Conservation (phyloP, 139 green algal genomes). For the Chlamydomonas asymmetrica region DNA sequence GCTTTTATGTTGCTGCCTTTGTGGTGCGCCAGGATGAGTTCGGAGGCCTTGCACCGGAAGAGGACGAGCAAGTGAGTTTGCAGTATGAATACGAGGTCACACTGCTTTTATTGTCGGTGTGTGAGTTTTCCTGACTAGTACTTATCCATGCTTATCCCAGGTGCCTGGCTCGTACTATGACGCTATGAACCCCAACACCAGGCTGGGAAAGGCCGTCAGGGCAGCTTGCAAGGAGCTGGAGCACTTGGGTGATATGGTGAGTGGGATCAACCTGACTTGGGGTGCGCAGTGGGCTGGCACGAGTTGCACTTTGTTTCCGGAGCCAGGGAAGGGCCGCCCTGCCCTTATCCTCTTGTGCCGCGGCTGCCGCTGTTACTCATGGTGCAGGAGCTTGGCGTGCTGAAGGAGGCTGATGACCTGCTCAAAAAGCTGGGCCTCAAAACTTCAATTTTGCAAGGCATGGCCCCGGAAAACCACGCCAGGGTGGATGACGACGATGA, state of each 20-base stretch:
- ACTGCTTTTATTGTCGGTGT: neutral
- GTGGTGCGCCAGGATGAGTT: slow-evolving; percentile 24
- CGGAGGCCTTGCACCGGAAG: slow-evolving; percentile 38
- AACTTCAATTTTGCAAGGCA: slow-evolving; percentile 15
- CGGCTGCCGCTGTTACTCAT: too few species aligned
- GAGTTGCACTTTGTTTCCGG: neutral
- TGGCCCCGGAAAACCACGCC: neutral
- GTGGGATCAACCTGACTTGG: slow-evolving; percentile 1
- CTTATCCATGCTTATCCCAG: too few species aligned
- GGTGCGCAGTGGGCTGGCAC: neutral
- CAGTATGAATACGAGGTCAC: neutral
- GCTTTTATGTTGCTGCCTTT: too few species aligned
- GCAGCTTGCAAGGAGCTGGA: slow-evolving; percentile 51
- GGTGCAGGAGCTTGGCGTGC: slow-evolving; percentile 41
- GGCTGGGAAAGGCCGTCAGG: slow-evolving; percentile 55
- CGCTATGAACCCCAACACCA: slow-evolving; percentile 47
- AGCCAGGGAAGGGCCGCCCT: too few species aligned
- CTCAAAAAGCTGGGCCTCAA: slow-evolving; percentile 48
- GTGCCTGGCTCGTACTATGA: slow-evolving; percentile 53
- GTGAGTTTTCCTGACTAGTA: too few species aligned
- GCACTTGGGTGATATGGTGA: slow-evolving; percentile 44
- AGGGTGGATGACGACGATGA: neutral
- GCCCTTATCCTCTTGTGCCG: too few species aligned
- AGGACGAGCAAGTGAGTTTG: slow-evolving; percentile 36
- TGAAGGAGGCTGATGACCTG: slow-evolving; percentile 37